A percentile compares a stretch with the other conserved stretches of the same genome.
phyloP scores from a whole-genome alignment of 306 rosid genomes.

The Bauhinia variegata region DNA sequence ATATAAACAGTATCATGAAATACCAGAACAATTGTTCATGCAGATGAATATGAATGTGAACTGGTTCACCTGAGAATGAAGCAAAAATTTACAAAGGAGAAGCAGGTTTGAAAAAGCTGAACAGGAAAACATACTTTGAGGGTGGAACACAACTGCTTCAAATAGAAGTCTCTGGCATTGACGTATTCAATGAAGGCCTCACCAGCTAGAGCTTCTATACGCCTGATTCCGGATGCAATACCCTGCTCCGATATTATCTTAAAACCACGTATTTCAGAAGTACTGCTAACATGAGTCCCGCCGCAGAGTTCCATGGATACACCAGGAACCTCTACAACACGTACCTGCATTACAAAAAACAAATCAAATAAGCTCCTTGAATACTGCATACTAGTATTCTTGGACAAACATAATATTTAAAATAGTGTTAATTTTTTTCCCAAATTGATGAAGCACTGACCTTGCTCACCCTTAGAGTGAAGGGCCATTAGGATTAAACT shows the following conservation, averaged over 20 bases:
- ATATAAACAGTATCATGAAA: conserved; percentile 12
- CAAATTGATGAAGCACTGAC: not conserved
- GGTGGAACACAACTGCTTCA: conserved; percentile 79
- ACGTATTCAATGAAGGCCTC: conserved; percentile 89
- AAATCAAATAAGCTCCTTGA: not conserved
- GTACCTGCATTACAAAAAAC: conserved; percentile 59
- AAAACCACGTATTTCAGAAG: conserved; percentile 95
- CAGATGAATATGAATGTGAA: conserved; percentile 29
- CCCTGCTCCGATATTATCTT: conserved; percentile 94
- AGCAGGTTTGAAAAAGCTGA: too few species aligned
- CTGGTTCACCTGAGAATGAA: conserved; percentile 2
- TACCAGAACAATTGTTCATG: conserved; percentile 7
- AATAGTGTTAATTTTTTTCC: too few species aligned
- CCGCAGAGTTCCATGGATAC: conserved; percentile 99
- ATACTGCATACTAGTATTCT: conserved; percentile 5
- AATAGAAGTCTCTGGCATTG: conserved; percentile 74
- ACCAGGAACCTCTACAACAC: conserved; percentile 95
- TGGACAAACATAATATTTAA: not conserved
- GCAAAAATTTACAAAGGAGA: conserved; percentile 11
- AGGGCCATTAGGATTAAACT: conserved; percentile 23
- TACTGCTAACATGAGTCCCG: conserved; percentile 88
- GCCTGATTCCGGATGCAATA: conserved; percentile 91
- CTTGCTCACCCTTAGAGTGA: conserved; percentile 1
- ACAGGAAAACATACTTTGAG: conserved; percentile 69
- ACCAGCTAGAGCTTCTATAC: conserved; percentile 97